Percentiles rank a stretch among this genome's conserved stretches.
Conservation (phyloP, 2,329 filamentous ascomycete genomes). For the Cladosporium phlei region DNA sequence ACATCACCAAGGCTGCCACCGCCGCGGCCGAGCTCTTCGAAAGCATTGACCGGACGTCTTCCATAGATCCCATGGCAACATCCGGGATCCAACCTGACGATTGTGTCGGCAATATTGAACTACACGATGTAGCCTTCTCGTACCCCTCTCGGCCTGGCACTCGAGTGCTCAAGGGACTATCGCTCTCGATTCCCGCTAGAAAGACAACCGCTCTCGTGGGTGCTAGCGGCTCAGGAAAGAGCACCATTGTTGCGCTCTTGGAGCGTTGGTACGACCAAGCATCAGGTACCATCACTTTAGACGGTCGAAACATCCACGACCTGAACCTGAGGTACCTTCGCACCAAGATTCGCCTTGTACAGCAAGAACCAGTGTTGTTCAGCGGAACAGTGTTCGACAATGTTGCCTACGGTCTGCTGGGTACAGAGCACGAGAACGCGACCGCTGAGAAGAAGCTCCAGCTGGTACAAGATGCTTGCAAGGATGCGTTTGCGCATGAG, state of each 20-base stretch:
- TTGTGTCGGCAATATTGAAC: constrained; percentile 49
- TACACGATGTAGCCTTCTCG: constrained; percentile 64
- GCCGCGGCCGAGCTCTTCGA: constrained; percentile 40
- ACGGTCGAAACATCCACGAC: constrained; percentile 27
- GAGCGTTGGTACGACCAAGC: constrained; percentile 32
- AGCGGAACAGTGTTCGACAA: constrained; percentile 34
- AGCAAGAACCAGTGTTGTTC: constrained; percentile 36
- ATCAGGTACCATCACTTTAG: constrained; percentile 30
- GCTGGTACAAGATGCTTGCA: constrained; percentile 33
- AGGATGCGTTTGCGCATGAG: constrained; percentile 31
- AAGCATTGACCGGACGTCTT: constrained; percentile 38
- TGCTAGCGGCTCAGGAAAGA: constrained; percentile 36
- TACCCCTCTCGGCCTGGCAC: constrained; percentile 53
- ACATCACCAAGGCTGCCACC: constrained; percentile 40
- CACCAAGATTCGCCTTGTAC: constrained; percentile 30
- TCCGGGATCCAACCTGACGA: constrained; percentile 21
- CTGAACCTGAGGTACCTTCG: constrained; percentile 33
- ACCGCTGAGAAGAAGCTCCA: constrained; percentile 27
- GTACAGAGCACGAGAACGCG: constrained; percentile 21
- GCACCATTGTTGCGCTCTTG: constrained; percentile 33
- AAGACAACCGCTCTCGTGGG: constrained; percentile 45
- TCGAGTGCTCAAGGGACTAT: constrained; percentile 34
- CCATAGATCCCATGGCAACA: constrained; percentile 35
- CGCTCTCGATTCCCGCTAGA: constrained; percentile 34
- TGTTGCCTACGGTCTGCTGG: constrained; percentile 33